Evolutionary conservation across 202 grass and related monocot species (phyloP).

Genomic region (Setaria italica): DNA sequence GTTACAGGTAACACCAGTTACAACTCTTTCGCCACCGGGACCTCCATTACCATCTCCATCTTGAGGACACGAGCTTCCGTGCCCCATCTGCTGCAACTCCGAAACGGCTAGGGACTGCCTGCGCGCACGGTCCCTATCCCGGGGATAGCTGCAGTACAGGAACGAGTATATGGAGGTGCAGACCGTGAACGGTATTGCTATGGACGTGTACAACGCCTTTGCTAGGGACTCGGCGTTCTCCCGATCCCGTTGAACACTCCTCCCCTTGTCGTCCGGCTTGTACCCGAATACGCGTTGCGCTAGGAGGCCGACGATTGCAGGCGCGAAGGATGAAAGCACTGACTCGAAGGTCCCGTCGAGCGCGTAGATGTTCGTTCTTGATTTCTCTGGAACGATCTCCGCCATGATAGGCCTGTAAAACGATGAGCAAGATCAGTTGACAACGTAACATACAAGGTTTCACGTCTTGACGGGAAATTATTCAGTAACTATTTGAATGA

Average conservation of each 20-base stretch:
- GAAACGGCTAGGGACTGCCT: conserved; percentile 60
- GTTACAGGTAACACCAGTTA: not conserved
- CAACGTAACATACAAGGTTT: too few relatives aligned
- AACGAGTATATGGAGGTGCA: conserved; percentile 80
- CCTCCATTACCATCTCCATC: conserved; percentile 2
- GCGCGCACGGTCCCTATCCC: conserved; percentile 65
- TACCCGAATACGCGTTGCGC: conserved; percentile 66
- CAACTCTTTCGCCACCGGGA: not conserved
- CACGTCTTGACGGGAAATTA: too few relatives aligned
- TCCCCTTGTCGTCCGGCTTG: conserved; percentile 50
- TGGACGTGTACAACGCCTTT: conserved; percentile 73
- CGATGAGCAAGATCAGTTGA: not conserved
- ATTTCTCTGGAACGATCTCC: conserved; percentile 74
- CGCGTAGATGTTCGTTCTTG: conserved; percentile 68
- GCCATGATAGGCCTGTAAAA: conserved; percentile 62
- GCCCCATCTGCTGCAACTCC: conserved; percentile 57
- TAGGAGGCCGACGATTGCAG: conserved; percentile 68
- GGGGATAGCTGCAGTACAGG: conserved; percentile 75
- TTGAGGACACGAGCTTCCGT: conserved; percentile 35
- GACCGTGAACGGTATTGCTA: conserved; percentile 62
- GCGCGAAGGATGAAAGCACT: conserved; percentile 63
- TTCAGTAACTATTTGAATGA: too few relatives aligned
- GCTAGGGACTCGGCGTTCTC: conserved; percentile 71
- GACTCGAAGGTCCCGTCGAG: conserved; percentile 64
- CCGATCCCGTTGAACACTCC: conserved; percentile 27